Base-by-base conservation (phyloP, 1,139 yeast genomes). In the Petasospora fabianii region DNA sequence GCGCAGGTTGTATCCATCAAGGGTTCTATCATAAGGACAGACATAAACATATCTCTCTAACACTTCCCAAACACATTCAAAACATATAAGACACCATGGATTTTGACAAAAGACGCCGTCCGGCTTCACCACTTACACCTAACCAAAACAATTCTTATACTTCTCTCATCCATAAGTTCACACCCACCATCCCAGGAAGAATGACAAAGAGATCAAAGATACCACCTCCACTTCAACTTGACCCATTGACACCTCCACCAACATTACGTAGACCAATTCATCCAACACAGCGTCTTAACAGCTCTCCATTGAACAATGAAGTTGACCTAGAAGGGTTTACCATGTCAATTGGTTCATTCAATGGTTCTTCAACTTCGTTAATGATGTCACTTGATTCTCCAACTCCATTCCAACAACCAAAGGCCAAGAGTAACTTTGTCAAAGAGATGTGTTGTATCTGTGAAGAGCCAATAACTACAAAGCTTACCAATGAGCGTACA, bases 371-470 rank as follows among this genome's bases (percentile, higher is more conserved):
- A 19, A 19, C 21, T 29, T 30, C 28, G 19, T 35, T 29, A 24
- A 17, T 22, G 17, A 15, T 20, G 24, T 32, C 36, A 24, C 16
- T 39, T 6, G 39, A 35, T 19, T 29, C 43, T 12, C 41, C 41
- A n/a, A 38, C 37, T 6, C 38, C 36, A 6, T 19, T 26, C 17
- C 22, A 22, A 15, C 21, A 31, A 2, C 30, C 38, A 14, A 33
- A 28, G 31, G 32, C 43, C 8, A 43, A 39, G 38, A n/a, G n/a
- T n/a, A 37, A 38, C 26, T 40, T 28, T 38, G 40, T 50, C 4
- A 54, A 54, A 10, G 55, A 54, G 27, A 38, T 30, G 3, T 66
- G 72, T 42, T 51, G 56, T 8, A 49, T 65, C 17, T 66, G 71
- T 46, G 57, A 58, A 11, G 71, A 66, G 32, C 46, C 51, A 5